phyloP scores from a whole-genome alignment of 371 early-diverging fungal genomes.

The Apophysomyces elegans region DNA sequence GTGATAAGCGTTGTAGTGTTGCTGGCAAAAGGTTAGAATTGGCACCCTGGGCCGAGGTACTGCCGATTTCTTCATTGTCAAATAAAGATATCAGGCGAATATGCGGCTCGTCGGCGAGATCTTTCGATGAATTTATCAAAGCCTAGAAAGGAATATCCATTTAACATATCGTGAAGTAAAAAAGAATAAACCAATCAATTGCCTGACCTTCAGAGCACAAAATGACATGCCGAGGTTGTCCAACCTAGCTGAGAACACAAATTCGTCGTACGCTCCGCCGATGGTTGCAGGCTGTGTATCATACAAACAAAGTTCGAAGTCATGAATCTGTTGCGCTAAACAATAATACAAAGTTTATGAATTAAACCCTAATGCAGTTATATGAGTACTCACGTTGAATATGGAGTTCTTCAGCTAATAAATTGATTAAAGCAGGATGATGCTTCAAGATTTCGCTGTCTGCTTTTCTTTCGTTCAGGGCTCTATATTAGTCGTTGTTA shows the following conservation, averaged over 20 bases:
- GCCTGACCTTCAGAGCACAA: conserved; percentile 69
- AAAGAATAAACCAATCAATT: neutral
- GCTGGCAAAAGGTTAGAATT: conserved; percentile 82
- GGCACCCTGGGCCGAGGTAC: conserved; percentile 90
- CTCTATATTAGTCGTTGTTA: neutral
- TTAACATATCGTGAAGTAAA: neutral
- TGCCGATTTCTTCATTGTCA: conserved; percentile 98
- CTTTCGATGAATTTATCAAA: conserved; percentile 52
- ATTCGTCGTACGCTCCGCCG: conserved; percentile 89
- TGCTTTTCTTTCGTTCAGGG: conserved; percentile 15
- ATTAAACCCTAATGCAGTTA: neutral
- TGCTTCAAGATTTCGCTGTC: conserved; percentile 47
- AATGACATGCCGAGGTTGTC: conserved; percentile 95
- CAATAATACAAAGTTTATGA: neutral
- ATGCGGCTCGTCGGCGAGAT: conserved; percentile 65
- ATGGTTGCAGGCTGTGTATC: conserved; percentile 76
- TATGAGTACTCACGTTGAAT: conserved; percentile 31
- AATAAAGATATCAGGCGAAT: conserved; percentile 88
- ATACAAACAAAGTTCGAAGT: conserved; percentile 94
- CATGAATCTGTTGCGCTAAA: conserved; percentile 74
- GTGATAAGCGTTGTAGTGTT: conserved; percentile 62
- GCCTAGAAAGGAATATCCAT: conserved; percentile 39
- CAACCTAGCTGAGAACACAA: conserved; percentile 87
- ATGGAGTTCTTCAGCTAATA: conserved; percentile 71
- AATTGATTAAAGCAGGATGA: conserved; percentile 74